Percentiles rank a stretch among this genome's conserved stretches.
Conservation (phyloP, 169 alveolate species). For the Besnoitia besnoiti region DNA sequence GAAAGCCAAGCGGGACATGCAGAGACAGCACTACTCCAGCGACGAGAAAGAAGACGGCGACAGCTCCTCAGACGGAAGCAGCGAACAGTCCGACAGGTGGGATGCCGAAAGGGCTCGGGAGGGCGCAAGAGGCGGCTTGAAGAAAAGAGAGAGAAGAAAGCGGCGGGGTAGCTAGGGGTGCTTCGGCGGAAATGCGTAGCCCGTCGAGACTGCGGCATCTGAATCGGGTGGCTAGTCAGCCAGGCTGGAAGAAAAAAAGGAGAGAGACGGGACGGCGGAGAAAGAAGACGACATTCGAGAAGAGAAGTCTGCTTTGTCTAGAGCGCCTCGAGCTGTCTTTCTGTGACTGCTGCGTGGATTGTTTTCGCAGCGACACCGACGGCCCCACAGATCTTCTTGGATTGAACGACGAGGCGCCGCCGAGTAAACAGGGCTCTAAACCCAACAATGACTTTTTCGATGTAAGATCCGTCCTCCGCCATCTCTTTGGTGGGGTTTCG, state of each 20-base stretch:
- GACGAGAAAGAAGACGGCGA: constrained; percentile 28
- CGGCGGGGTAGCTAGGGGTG: no score
- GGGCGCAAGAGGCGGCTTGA: background rate
- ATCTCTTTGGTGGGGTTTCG: background rate
- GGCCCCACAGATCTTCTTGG: constrained; percentile 47
- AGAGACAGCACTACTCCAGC: constrained; percentile 12
- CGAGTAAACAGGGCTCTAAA: background rate
- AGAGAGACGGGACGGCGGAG: background rate
- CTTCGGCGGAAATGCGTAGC: no score
- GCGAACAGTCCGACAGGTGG: constrained; percentile 43
- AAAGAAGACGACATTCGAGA: background rate
- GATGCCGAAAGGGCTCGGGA: background rate
- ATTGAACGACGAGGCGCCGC: background rate
- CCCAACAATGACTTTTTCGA: no score
- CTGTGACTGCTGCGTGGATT: background rate
- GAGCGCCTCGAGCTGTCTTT: background rate
- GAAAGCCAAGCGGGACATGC: constrained; percentile 18
- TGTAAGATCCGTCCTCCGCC: background rate
- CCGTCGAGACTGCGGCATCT: no score
- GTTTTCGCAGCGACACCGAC: constrained; percentile 31
- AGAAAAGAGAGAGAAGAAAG: no score
- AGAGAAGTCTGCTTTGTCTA: background rate
- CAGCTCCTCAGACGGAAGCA: constrained; percentile 40
- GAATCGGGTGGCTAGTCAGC: no score
- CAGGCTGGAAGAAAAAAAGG: no score